Percentiles rank a stretch among this genome's conserved stretches.
Evolutionary conservation across 768 basidiomycete species (phyloP).

Genomic region (Daedalea quercina): DNA sequence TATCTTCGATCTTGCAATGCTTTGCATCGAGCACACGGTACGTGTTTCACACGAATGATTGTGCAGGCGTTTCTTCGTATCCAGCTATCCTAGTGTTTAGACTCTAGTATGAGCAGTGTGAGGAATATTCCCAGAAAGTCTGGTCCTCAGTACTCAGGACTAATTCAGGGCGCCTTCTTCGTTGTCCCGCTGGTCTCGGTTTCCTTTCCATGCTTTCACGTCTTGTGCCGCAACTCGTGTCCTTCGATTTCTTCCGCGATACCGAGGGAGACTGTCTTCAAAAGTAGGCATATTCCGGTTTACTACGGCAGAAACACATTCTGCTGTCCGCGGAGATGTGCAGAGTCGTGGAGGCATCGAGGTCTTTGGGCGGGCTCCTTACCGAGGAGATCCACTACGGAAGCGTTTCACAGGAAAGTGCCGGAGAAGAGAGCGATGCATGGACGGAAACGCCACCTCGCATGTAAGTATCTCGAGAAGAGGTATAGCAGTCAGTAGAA

Average conservation of each 20-base stretch:
- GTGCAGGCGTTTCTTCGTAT: too few species aligned
- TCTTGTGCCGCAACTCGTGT: constrained; percentile 48
- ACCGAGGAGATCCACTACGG: constrained; percentile 45
- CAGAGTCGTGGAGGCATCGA: constrained; percentile 44
- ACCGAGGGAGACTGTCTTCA: constrained; percentile 25
- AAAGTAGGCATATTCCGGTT: constrained; percentile 37
- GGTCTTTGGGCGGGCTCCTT: constrained; percentile 32
- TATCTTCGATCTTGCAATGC: too few species aligned
- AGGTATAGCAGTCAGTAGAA: constrained; percentile 46
- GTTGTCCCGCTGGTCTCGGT: constrained; percentile 33
- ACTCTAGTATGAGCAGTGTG: constrained; percentile 15
- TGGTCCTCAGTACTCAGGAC: constrained; percentile 29
- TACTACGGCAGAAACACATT: constrained; percentile 47
- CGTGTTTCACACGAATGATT: too few species aligned
- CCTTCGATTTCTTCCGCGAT: constrained; percentile 28
- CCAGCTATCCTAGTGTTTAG: too few species aligned
- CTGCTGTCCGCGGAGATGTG: constrained; percentile 16
- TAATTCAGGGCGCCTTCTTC: constrained; percentile 25
- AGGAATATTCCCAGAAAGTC: constrained; percentile 40
- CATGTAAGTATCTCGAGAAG: constrained; percentile 54
- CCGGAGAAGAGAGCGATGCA: constrained; percentile 30
- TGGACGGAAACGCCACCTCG: constrained; percentile 37
- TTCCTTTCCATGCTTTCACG: constrained; percentile 27
- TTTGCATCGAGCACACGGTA: too few species aligned
- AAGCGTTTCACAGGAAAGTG: constrained; percentile 40